Conservation (phyloP, 164 flowering plant genomes). For the Annona cherimola region DNA sequence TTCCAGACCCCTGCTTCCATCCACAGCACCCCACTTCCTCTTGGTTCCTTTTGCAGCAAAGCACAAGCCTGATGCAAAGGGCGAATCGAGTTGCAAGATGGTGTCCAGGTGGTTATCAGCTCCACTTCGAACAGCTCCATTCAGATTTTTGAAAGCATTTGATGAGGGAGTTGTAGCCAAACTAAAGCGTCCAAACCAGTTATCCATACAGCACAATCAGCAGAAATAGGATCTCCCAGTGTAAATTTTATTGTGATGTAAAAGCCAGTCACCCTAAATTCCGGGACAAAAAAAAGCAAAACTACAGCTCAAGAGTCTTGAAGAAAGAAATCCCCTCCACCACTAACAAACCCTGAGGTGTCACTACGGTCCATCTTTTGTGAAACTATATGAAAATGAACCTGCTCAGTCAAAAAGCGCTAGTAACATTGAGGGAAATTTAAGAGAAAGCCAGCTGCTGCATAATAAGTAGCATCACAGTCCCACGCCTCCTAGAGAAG, state of each 20-base stretch:
- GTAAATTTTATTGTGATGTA: conserved; percentile 22
- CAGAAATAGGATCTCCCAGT: conserved; percentile 10
- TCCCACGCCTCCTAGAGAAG: conserved; percentile 30
- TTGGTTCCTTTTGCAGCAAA: conserved; percentile 51
- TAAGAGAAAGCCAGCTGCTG: conserved; percentile 8
- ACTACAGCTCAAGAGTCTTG: conserved; percentile 34
- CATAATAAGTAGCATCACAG: background rate
- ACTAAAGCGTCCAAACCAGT: conserved; percentile 38
- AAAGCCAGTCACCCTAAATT: conserved; percentile 54
- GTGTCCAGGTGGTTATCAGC: conserved; percentile 41
- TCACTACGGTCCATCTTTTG: conserved; percentile 79
- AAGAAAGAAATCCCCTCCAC: conserved; percentile 50
- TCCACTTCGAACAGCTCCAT: conserved; percentile 31
- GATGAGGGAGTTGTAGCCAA: conserved; percentile 34
- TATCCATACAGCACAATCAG: conserved; percentile 33
- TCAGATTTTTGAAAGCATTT: conserved; percentile 48
- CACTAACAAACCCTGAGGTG: conserved; percentile 95
- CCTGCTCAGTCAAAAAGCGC: conserved; percentile 19
- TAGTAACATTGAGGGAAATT: background rate
- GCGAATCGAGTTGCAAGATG: conserved; percentile 48
- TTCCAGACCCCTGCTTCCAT: conserved; percentile 33
- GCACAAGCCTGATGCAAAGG: conserved; percentile 29
- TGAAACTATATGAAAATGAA: conserved; percentile 10
- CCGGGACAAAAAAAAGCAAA: conserved; percentile 33
- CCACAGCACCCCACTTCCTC: conserved; percentile 57